Evolutionary conservation across 179 eudicot genomes (phyloP).

Genomic region (Gypsophila paniculata): DNA sequence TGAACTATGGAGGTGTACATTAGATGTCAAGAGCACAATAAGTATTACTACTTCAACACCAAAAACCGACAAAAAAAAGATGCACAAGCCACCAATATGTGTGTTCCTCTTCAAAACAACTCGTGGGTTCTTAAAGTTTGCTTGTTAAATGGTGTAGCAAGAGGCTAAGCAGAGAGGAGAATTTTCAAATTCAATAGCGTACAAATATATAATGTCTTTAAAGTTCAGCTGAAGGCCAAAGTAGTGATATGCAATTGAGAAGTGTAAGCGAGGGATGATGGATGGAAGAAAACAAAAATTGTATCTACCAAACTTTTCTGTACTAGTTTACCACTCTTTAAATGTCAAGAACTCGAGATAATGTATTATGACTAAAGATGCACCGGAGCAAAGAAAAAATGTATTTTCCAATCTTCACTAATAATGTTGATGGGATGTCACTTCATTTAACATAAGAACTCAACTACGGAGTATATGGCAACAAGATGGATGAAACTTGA

Average conservation of each 20-base stretch:
- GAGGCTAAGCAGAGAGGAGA: too few relatives aligned
- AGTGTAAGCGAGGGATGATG: background rate
- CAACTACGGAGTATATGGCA: background rate
- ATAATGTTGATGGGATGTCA: background rate
- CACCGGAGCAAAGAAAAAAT: too few relatives aligned
- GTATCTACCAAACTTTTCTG: too few relatives aligned
- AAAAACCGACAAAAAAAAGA: background rate
- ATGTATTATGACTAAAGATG: too few relatives aligned
- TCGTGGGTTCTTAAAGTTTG: too few relatives aligned
- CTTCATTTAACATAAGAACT: background rate
- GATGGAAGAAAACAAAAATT: background rate
- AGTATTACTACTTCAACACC: background rate
- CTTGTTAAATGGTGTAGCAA: too few relatives aligned
- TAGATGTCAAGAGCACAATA: background rate
- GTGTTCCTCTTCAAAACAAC: too few relatives aligned
- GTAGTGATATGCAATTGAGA: background rate
- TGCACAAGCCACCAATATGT: too few relatives aligned
- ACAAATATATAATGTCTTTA: background rate
- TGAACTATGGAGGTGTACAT: background rate
- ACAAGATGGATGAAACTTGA: background rate
- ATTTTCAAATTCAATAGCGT: too few relatives aligned
- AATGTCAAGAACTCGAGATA: too few relatives aligned
- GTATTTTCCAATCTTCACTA: too few relatives aligned
- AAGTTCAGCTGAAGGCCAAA: background rate
- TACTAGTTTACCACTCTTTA: too few relatives aligned